Base-by-base conservation (phyloP, 1,139 yeast genomes). In the Geotrichum bryndzae region DNA sequence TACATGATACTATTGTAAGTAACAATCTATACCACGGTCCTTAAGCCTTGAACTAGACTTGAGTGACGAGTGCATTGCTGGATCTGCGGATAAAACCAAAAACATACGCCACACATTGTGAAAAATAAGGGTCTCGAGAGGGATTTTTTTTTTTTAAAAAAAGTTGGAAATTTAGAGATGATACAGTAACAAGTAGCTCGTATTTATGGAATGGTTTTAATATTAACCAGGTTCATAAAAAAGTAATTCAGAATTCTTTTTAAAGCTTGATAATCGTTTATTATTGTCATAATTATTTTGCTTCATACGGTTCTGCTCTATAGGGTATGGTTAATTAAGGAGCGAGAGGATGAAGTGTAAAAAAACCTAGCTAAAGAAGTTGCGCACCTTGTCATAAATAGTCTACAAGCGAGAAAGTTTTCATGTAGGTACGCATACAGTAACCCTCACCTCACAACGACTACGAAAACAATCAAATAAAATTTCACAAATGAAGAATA, bases 81-180 rank as follows among this genome's bases (percentile, higher is more conserved):
- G 48, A 86, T 76, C 1, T 85, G 77, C 0, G 86, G 84, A 65
- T 80, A 85, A 2, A 18, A 18, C 18, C 18, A 18, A 86, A 68
- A 53, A 77, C 76, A 64, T 85, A 88, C 53, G 84, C 78, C 27
- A 86, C 64, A 82, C 85, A 10, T 72, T 69, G 58, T 73, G 68
- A 68, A 84, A 84, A 38, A 38, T n/a, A 41, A 41, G 48, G 48
- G 48, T 41, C 48, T 41, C 22, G 48, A 41, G 48, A 41, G 48
- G 22, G 48, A 41, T 2, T 41, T 41, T 5, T n/a, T n/a, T 41
- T 18, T 18, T 18, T 18, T 1, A 18, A 18, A 18, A 18, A 11
- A n/a, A n/a, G 2, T 41, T 15, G 13, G 18, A n/a, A 41, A 18
- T 8, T 41, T 41, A 41, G n/a, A 41, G 8, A 41, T 41, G 18